Evolutionary conservation across 2,329 filamentous ascomycete genomes (phyloP).

Genomic region (Trichophyton verrucosum): DNA sequence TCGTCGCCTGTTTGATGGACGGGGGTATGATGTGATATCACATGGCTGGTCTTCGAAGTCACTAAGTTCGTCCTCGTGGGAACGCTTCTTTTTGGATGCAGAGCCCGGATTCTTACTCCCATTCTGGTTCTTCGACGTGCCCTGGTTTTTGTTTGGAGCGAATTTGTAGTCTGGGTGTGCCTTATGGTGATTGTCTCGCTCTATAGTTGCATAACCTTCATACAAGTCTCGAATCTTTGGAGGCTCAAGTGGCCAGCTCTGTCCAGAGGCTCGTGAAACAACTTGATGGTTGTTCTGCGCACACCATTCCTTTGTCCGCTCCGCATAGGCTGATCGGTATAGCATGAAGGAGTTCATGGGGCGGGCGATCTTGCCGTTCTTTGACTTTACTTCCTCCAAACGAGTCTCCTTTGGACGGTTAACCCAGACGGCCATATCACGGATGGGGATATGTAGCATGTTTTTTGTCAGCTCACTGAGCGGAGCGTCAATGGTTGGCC

Average conservation of each 20-base stretch:
- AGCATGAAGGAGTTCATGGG: conserved; percentile 99
- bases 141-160: conserved; percentile 59
- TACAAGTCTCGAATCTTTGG: conserved; percentile 61
- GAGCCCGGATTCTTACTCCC: background rate
- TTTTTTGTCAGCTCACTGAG: conserved; percentile 16
- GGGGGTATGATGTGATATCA: conserved; percentile 15
- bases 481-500: conserved; percentile 12
- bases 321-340: conserved; percentile 85
- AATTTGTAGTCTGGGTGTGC: conserved; percentile 94
- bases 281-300: conserved; percentile 85
- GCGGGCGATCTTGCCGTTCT: conserved; percentile 67
- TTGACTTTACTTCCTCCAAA: conserved; percentile 54
- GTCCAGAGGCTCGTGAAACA: conserved; percentile 74
- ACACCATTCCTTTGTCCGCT: conserved; percentile 69
- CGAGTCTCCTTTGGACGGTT: conserved; percentile 56
- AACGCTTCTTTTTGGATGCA: conserved; percentile 37
- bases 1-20: conserved; percentile 14
- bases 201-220: conserved; percentile 63
- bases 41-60: conserved; percentile 26
- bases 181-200: conserved; percentile 69
- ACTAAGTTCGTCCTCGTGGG: conserved; percentile 26
- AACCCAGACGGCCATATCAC: conserved; percentile 71
- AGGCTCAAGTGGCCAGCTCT: conserved; percentile 74
- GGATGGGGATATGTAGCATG: conserved; percentile 43
- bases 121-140: conserved; percentile 5